These are phyloP conservation scores for Metarhizium album DNA, from an alignment of 2,329 filamentous ascomycete species.

Conservation along the genomic window DNA sequence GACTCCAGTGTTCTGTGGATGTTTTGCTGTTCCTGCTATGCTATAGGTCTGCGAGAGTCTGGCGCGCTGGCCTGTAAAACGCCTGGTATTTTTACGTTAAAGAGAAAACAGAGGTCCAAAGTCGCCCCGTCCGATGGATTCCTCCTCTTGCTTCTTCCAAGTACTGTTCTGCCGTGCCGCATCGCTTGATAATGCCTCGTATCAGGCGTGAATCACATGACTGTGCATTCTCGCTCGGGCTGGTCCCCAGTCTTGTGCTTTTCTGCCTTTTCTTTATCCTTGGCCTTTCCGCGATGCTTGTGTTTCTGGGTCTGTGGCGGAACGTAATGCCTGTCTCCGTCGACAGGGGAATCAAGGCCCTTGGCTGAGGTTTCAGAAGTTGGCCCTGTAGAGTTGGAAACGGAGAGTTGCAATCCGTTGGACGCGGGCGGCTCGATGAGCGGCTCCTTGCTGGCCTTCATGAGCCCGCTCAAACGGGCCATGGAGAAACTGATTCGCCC, in stretches of 20 bases:
- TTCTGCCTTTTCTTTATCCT: slow-evolving; percentile 28
- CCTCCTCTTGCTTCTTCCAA: not conserved
- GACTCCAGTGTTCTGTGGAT: not conserved
- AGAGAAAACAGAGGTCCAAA: not conserved
- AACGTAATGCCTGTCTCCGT: slow-evolving; percentile 9
- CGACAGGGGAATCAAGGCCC: slow-evolving; percentile 12
- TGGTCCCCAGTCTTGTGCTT: slow-evolving; percentile 26
- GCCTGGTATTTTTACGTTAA: not conserved
- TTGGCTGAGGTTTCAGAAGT: slow-evolving; percentile 13
- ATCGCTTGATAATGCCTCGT: not conserved
- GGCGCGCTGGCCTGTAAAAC: not conserved
- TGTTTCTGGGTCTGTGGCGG: slow-evolving; percentile 17
- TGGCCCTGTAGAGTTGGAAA: slow-evolving; percentile 16
- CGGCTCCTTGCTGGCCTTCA: slow-evolving; percentile 39
- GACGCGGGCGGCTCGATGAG: slow-evolving; percentile 12
- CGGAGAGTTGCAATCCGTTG: slow-evolving; percentile 15
- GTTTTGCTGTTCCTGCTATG: not conserved
- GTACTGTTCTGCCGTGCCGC: not conserved
- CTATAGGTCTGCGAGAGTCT: not conserved
- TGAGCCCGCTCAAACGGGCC: slow-evolving; percentile 41
- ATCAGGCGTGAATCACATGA: slow-evolving; percentile 27
- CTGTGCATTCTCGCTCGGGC: slow-evolving; percentile 35
- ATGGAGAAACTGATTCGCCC: slow-evolving; percentile 47
- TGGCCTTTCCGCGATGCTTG: slow-evolving; percentile 22
- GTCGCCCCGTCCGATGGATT: not conserved